Percentiles rank a stretch among this genome's conserved stretches.
Evolutionary conservation across 2,329 filamentous ascomycete genomes (phyloP).

Genomic region (Ophiostoma sp.): DNA sequence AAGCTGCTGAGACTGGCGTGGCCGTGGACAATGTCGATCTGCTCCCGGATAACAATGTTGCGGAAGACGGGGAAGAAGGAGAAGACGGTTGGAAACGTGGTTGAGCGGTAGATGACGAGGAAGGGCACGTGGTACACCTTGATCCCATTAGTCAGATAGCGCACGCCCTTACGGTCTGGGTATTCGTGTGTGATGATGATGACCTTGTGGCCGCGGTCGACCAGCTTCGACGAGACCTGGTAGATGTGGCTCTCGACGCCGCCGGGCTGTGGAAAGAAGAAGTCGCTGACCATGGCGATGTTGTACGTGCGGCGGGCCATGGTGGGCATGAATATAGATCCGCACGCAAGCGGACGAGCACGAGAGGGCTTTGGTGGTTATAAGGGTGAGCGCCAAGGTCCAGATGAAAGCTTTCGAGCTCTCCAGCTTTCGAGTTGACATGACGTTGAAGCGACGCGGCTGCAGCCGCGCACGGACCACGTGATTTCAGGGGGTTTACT

Average conservation of each 20-base stretch:
- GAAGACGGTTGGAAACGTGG: slow-evolving; percentile 94
- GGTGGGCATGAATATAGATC: slow-evolving; percentile 26
- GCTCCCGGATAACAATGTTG: slow-evolving; percentile 89
- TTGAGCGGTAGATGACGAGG: slow-evolving; percentile 87
- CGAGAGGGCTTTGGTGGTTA: background rate
- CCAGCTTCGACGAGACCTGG: slow-evolving; percentile 90
- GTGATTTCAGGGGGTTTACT: background rate
- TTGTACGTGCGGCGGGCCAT: slow-evolving; percentile 57
- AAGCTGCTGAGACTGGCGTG: slow-evolving; percentile 89
- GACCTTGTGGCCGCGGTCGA: slow-evolving; percentile 96
- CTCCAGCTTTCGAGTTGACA: background rate
- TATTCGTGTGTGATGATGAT: slow-evolving; percentile 97
- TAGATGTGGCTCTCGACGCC: slow-evolving; percentile 98
- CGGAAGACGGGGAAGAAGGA: slow-evolving; percentile 98
- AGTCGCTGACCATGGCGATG: slow-evolving; percentile 93
- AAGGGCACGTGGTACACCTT: slow-evolving; percentile 99
- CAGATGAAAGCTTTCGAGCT: background rate
- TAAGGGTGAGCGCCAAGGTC: background rate
- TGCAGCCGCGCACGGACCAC: background rate
- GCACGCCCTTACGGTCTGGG: slow-evolving; percentile 80
- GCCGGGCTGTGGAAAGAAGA: slow-evolving; percentile 97
- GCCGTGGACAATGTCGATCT: slow-evolving; percentile 96
- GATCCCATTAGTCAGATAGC: slow-evolving; percentile 93
- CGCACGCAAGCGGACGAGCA: background rate
- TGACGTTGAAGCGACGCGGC: slow-evolving; percentile 6